Evolutionary conservation across 176 grass and related monocot species (phyloP), one percentile per base, ranked within the genome.

Genomic region (Ampelocalamus luodianensis): DNA sequence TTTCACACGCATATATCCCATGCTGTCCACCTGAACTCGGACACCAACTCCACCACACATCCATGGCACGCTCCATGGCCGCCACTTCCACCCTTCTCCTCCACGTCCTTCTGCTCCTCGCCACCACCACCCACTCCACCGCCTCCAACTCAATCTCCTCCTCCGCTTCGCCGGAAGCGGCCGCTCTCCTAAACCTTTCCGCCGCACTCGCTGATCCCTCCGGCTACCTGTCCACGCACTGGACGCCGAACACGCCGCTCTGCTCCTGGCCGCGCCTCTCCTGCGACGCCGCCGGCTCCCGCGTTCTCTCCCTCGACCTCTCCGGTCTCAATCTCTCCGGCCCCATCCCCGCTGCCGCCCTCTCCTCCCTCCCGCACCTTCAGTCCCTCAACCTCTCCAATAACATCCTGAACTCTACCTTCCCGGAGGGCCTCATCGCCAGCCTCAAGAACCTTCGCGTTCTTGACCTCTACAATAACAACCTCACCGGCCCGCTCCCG

Each of bases 381-480:
- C 88, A 85, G 72, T 77, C 80, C 23, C 92, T 97, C 69, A 97
- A 97, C 88, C 95, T 97, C 49, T 97, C 95, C 36, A 97, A 97
- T 54, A 97, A 97, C 71, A 80, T 92, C 84, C 87, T 97, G 85
- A 97, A 97, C 51, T 88, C 90, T 51, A 89, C 86, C 79, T 94
- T 97, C 71, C 95, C 95, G 42, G 75, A 74, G 23, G 65, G 43
- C 20, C 9, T 87, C 44, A 78, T 93, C 45, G 5, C 59, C 29
- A 60, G 59, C 8, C 87, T 97, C 22, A 56, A 20, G 16, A 86
- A 92, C 29, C 93, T 97, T 37, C 85, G 81, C 43, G 95, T 97
- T 3, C 88, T 97, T 15, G 95, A 97, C 80, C 79, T 97, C 39
- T 97, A 97, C 78, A 97, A 97, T 5, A 97, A 97, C 72, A 97